phyloP scores from a whole-genome alignment of 805 yeast species.

The Nematodospora valgi region DNA sequence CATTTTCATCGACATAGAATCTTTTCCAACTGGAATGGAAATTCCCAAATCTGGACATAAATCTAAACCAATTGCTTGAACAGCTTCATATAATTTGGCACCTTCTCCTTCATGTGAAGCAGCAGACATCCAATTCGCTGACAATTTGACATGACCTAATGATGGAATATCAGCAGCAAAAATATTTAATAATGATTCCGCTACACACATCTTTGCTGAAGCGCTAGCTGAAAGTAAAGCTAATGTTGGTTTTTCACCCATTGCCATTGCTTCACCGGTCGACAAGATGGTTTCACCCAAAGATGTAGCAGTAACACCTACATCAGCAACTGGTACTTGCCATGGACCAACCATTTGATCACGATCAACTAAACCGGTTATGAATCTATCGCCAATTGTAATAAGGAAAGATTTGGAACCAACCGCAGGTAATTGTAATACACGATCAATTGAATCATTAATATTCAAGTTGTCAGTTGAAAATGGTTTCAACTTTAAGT shows the following conservation, averaged over 20 bases:
- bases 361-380: conserved; percentile 93
- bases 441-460: conserved; percentile 72
- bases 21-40: conserved; percentile 97
- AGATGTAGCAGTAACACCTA: conserved; percentile 92
- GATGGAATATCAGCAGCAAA: conserved; percentile 85
- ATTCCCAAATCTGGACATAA: conserved; percentile 91
- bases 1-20: conserved; percentile 99
- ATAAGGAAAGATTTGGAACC: conserved; percentile 93
- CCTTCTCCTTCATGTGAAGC: conserved; percentile 96
- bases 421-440: conserved; percentile 85
- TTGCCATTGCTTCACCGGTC: conserved; percentile 96
- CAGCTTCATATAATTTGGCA: conserved; percentile 90
- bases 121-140: conserved; percentile 99
- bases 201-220: conserved; percentile 92
- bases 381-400: conserved; percentile 98
- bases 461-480: conserved; percentile 35
- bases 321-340: conserved; percentile 99
- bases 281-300: conserved; percentile 65
- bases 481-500: conserved; percentile 46
- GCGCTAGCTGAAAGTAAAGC: conserved; percentile 88
- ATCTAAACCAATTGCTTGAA: conserved; percentile 91
- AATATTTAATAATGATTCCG: conserved; percentile 86
- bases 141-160: conserved; percentile 71
- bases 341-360: conserved; percentile 99
- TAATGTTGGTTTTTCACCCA: conserved; percentile 93